Percentiles rank a stretch among this genome's conserved stretches.
Evolutionary conservation across 2,329 filamentous ascomycete species (phyloP).

Genomic region (Xylariomycetidae sp.): DNA sequence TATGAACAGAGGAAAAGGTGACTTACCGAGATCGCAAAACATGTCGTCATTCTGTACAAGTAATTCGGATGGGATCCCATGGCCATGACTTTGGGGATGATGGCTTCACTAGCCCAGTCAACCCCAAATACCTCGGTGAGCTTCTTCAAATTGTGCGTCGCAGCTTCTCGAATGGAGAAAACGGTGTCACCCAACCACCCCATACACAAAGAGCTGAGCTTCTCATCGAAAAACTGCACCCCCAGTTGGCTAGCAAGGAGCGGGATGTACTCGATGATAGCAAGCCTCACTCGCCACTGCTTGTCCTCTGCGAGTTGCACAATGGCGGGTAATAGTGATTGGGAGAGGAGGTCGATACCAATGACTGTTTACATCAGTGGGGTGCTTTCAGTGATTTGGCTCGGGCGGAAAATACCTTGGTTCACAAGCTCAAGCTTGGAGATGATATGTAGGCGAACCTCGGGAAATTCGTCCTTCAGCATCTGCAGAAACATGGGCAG

Average conservation of each 20-base stretch:
- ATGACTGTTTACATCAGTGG: constrained; percentile 60
- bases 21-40: constrained; percentile 95
- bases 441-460: constrained; percentile 97
- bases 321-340: constrained; percentile 94
- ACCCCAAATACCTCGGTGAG: constrained; percentile 97
- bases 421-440: constrained; percentile 99
- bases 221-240: constrained; percentile 97
- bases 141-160: constrained; percentile 96
- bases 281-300: constrained; percentile 95
- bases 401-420: constrained; percentile 57
- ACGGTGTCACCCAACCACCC: constrained; percentile 97
- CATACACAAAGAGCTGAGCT: constrained; percentile 94
- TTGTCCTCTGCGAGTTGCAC: constrained; percentile 98
- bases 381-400: not conserved
- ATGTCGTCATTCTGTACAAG: constrained; percentile 99
- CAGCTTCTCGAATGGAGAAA: constrained; percentile 96
- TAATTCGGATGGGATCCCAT: constrained; percentile 99
- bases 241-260: constrained; percentile 92
- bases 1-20: not conserved
- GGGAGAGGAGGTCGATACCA: constrained; percentile 92
- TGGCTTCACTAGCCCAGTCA: constrained; percentile 93
- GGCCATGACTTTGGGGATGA: constrained; percentile 96
- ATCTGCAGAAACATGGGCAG: constrained; percentile 99
- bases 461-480: constrained; percentile 98
- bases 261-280: constrained; percentile 99